A percentile compares a stretch with the other conserved stretches of the same genome.
phyloP scores from a whole-genome alignment of 208 protist genomes.

The Leishmania turanica region DNA sequence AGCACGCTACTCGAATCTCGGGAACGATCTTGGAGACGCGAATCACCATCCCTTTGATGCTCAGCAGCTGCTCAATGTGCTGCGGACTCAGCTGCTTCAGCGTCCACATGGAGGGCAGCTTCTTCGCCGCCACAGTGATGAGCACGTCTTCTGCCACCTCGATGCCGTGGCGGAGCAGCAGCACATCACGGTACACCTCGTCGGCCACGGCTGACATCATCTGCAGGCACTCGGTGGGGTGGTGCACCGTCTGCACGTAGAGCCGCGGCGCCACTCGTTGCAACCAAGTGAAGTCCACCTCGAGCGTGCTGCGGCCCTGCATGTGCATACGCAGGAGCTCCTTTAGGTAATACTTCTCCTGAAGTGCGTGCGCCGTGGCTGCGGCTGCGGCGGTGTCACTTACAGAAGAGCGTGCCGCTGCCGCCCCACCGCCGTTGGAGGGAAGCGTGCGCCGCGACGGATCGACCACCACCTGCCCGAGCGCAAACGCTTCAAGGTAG shows the following conservation, averaged over 20 bases:
- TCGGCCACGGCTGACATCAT: constrained; percentile 86
- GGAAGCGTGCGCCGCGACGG: constrained; percentile 1
- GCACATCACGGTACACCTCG: constrained; percentile 66
- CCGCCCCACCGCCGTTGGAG: background rate
- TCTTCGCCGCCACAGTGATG: constrained; percentile 63
- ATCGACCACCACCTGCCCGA: constrained; percentile 17
- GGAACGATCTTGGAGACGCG: constrained; percentile 93
- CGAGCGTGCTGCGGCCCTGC: constrained; percentile 67
- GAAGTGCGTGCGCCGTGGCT: constrained; percentile 6
- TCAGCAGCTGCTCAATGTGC: constrained; percentile 87
- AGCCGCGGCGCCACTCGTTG: constrained; percentile 43
- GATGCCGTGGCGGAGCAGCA: constrained; percentile 46
- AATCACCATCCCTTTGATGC: constrained; percentile 93
- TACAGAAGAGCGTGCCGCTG: background rate
- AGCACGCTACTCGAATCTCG: constrained; percentile 93
- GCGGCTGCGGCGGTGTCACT: background rate
- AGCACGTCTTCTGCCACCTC: constrained; percentile 62
- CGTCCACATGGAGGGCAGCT: constrained; percentile 63
- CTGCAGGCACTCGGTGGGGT: constrained; percentile 89
- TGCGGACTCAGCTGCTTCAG: constrained; percentile 74
- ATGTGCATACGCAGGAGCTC: constrained; percentile 78
- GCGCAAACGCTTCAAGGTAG: constrained; percentile 82
- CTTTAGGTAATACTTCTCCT: constrained; percentile 67
- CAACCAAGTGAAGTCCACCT: constrained; percentile 79
- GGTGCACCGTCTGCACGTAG: constrained; percentile 64